Percentiles rank a stretch among this genome's conserved stretches.
These are phyloP conservation scores for Phlebopus sp. DNA, from an alignment of 1,284 basidiomycete species.

Conservation along the genomic window DNA sequence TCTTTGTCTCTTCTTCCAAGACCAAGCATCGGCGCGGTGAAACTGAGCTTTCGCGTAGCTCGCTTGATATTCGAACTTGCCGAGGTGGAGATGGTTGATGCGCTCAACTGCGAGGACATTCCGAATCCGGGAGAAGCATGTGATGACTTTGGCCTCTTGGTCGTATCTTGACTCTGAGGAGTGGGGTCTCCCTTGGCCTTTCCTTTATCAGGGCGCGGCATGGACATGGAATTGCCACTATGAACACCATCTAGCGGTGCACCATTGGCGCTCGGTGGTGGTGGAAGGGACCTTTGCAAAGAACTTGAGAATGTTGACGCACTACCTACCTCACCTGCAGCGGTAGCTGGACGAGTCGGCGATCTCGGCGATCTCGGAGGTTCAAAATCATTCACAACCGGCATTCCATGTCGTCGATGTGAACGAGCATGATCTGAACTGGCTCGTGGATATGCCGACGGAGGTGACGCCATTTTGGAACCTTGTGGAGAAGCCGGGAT, in stretches of 20 bases:
- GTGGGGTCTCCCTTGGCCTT: not conserved
- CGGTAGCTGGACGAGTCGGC: conserved; percentile 25
- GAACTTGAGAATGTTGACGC: not conserved
- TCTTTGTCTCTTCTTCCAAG: conserved; percentile 51
- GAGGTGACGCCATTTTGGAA: conserved; percentile 10
- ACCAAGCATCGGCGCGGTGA: conserved; percentile 58
- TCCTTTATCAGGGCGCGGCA: conserved; percentile 1
- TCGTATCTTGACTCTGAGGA: not conserved
- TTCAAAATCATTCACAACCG: conserved; percentile 3
- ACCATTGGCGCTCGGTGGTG: not conserved
- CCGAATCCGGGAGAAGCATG: conserved; percentile 18
- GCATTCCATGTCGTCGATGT: conserved; percentile 9
- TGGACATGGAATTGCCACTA: not conserved
- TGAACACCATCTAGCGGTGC: not conserved
- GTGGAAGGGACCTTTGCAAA: conserved; percentile 1
- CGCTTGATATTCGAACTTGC: conserved; percentile 36
- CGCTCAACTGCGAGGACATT: conserved; percentile 15
- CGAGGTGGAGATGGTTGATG: conserved; percentile 23
- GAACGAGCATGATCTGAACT: conserved; percentile 14
- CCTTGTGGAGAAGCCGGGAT: conserved; percentile 31
- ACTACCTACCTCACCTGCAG: conserved; percentile 13
- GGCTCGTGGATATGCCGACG: conserved; percentile 11
- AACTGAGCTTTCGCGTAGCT: conserved; percentile 64
- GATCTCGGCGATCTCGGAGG: conserved; percentile 7
- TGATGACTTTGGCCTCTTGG: conserved; percentile 28